Percentiles rank a stretch among this genome's conserved stretches.
These are phyloP conservation scores for Botrytis elliptica DNA, from an alignment of 2,329 filamentous ascomycete genomes.

Conservation along the genomic window DNA sequence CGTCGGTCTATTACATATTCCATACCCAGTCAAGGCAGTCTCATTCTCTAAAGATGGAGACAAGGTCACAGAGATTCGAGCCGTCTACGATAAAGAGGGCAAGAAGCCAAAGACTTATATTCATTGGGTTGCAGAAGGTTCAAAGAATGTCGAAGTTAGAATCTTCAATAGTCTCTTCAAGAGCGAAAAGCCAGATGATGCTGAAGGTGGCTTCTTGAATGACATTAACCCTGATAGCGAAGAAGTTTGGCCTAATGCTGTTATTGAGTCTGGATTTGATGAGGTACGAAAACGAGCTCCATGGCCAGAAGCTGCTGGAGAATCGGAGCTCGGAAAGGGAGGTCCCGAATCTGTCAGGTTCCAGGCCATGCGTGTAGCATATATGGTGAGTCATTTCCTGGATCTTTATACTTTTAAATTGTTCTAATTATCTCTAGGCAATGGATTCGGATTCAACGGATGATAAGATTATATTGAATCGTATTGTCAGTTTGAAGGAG, in stretches of 20 bases:
- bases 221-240: constrained; percentile 86
- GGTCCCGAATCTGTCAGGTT: constrained; percentile 79
- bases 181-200: constrained; percentile 75
- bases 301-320: constrained; percentile 74
- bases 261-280: constrained; percentile 81
- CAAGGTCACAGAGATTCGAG: constrained; percentile 64
- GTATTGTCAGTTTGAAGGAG: constrained; percentile 90
- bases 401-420: not conserved
- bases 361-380: constrained; percentile 86
- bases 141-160: constrained; percentile 70
- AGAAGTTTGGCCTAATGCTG: constrained; percentile 70
- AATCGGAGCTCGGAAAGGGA: constrained; percentile 58
- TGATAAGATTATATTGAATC: constrained; percentile 82
- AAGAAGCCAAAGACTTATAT: constrained; percentile 79
- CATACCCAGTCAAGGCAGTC: constrained; percentile 66
- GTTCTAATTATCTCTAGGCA: constrained; percentile 42
- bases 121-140: constrained; percentile 80
- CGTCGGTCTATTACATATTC: constrained; percentile 70
- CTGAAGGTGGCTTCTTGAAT: constrained; percentile 76
- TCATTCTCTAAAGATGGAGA: constrained; percentile 66
- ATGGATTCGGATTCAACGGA: constrained; percentile 76
- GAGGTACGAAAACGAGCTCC: constrained; percentile 72
- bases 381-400: constrained; percentile 43
- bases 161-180: constrained; percentile 84
- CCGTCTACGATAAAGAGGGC: constrained; percentile 67